Conservation (phyloP, 257 asterid species). For the Gynochthodes officinalis region DNA sequence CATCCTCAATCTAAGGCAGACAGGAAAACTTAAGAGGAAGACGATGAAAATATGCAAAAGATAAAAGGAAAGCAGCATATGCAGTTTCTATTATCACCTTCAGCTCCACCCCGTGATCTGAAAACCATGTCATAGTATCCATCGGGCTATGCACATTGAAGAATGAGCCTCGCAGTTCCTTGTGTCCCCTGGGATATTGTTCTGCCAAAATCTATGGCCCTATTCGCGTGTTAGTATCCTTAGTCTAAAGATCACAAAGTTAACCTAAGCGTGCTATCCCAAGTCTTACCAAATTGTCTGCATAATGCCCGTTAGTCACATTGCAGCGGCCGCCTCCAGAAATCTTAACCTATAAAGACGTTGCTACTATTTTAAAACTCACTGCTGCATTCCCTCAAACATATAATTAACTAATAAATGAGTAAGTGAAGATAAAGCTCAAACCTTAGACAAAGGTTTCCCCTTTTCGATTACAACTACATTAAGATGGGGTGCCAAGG, state of each 20-base stretch:
- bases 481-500: constrained; percentile 70
- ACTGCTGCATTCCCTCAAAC: neutral
- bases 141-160: constrained; percentile 72
- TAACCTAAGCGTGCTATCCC: no score
- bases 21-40: constrained; percentile 19
- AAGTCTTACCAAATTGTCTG: constrained; percentile 58
- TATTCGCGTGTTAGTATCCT: constrained; percentile 1
- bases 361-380: neutral
- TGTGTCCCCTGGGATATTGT: constrained; percentile 87
- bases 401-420: neutral
- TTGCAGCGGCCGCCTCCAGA: constrained; percentile 99
- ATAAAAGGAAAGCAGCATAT: constrained; percentile 8
- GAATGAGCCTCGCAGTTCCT: constrained; percentile 89
- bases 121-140: constrained; percentile 95
- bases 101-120: constrained; percentile 70
- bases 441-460: constrained; percentile 88
- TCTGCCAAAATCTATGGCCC: constrained; percentile 66
- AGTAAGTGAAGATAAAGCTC: neutral
- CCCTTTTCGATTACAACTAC: constrained; percentile 81
- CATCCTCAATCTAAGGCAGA: constrained; percentile 67
- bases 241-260: neutral
- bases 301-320: constrained; percentile 81
- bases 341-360: constrained; percentile 70
- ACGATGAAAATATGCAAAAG: neutral
- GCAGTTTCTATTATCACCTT: constrained; percentile 44